Evolutionary conservation across 495 filamentous ascomycete genomes (phyloP), one percentile per base, ranked within the genome.

Genomic region (Podospora comata): DNA sequence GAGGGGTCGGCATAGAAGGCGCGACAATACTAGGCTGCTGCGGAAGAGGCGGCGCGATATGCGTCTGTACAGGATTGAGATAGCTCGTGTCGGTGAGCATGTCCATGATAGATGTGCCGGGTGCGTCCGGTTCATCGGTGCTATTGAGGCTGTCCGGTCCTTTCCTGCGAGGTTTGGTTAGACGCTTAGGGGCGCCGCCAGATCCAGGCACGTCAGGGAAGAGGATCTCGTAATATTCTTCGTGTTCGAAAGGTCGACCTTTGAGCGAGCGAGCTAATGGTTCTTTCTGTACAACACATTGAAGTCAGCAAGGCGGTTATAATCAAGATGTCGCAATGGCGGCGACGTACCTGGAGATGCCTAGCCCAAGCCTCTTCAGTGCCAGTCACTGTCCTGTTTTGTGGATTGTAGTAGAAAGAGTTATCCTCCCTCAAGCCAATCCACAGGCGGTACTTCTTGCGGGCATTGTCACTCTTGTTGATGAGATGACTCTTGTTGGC

Each of bases 391-490:
- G 76, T 83, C 56, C 76, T 75, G 15, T 77, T 78, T 53, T 67
- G 68, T 2, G 75, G 74, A 72, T 84, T 80, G 66, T 84, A 84
- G 32, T 77, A 72, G 64, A 84, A 84, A 62, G 80, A 79, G 44
- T 81, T 81, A 61, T 84, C 79, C 63, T 84, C 82, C 4, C 82
- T 72, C 56, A 84, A 65, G 15, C 82, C 82, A n/a, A 81, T 74
- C 82, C 82, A 84, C 62, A 84, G 79, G 48, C 82, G 82, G 66
- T 84, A 84, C 77, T 83, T 83, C 74, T 84, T 84, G 28, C 82
- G 79, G 54, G 82, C 82, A 71, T 84, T 84, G 75, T 84, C 82
- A 70, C 80, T 82, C 73, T 84, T 84, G 74, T 84, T 84, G 74
- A 84, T 82, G 18, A 84, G 80, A 54, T 84, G 82, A 69, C 75